Evolutionary conservation across 2,329 filamentous ascomycete species (phyloP).

Genomic region (Colletotrichum magnum): DNA sequence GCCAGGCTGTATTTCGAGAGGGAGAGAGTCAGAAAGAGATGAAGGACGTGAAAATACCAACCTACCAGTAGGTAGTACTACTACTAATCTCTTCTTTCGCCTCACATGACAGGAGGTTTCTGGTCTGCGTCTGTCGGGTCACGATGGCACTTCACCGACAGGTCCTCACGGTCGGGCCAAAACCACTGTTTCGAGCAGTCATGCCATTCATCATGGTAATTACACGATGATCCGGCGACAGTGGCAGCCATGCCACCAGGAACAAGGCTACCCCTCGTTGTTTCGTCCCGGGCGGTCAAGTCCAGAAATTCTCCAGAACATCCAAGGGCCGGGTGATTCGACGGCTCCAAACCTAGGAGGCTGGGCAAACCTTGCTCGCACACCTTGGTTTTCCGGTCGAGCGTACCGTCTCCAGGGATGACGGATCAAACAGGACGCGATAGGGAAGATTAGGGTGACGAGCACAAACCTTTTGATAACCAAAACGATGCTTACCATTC

Average conservation of each 20-base stretch:
- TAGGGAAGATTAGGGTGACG: slow-evolving; percentile 5
- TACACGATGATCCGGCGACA: slow-evolving; percentile 25
- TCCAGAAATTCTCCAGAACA: slow-evolving; percentile 33
- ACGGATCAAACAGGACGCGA: slow-evolving; percentile 4
- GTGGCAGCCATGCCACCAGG: slow-evolving; percentile 10
- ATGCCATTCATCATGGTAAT: slow-evolving; percentile 32
- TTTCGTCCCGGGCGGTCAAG: slow-evolving; percentile 4
- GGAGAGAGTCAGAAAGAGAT: too few species aligned
- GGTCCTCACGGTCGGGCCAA: slow-evolving; percentile 19
- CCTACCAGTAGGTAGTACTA: slow-evolving; percentile 10
- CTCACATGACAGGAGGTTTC: slow-evolving; percentile 21
- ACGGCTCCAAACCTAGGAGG: slow-evolving; percentile 18
- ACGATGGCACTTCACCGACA: slow-evolving; percentile 11
- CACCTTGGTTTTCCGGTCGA: slow-evolving; percentile 27
- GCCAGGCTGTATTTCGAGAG: not conserved
- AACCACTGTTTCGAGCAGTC: slow-evolving; percentile 35
- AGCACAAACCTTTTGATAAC: slow-evolving; percentile 15
- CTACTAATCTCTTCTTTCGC: not conserved
- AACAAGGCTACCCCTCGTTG: slow-evolving; percentile 33
- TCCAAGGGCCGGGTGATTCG: slow-evolving; percentile 21
- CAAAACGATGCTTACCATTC: slow-evolving; percentile 15
- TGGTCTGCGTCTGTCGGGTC: slow-evolving; percentile 18
- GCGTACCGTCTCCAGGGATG: slow-evolving; percentile 7
- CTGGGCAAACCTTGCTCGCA: slow-evolving; percentile 27
- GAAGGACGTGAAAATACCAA: not conserved